A percentile compares a stretch with the other conserved stretches of the same genome.
phyloP scores from a whole-genome alignment of 768 basidiomycete species.

The Rhodosporidiobolus odoratus region DNA sequence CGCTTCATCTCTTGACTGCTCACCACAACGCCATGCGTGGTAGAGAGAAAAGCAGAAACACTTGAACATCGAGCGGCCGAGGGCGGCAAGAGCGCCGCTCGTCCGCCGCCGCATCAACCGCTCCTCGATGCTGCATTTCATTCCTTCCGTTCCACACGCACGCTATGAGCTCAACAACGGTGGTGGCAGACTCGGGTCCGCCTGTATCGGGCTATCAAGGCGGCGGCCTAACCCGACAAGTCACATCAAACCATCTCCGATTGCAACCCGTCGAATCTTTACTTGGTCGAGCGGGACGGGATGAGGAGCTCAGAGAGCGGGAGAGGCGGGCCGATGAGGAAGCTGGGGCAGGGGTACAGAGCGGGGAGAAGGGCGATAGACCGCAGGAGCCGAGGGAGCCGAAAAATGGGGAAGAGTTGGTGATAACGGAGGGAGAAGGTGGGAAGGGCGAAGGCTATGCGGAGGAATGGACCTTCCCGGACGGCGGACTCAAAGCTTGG shows the following conservation, averaged over 20 bases:
- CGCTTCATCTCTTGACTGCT: not conserved
- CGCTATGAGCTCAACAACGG: too few species aligned
- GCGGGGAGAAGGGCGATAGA: not conserved
- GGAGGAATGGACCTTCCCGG: slow-evolving; percentile 31
- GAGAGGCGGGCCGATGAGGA: not conserved
- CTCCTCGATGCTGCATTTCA: not conserved
- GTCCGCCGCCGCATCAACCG: too few species aligned
- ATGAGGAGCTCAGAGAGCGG: slow-evolving; percentile 11
- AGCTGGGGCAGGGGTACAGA: not conserved
- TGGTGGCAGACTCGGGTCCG: too few species aligned
- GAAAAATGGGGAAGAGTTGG: not conserved
- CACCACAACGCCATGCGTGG: too few species aligned
- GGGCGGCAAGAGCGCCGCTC: too few species aligned
- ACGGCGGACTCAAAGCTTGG: slow-evolving; percentile 31
- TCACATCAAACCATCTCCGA: slow-evolving; percentile 19
- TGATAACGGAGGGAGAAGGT: not conserved
- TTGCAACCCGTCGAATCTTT: slow-evolving; percentile 22
- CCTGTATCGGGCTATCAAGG: too few species aligned
- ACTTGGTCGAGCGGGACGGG: slow-evolving; percentile 4
- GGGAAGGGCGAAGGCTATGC: not conserved
- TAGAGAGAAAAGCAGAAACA: not conserved
- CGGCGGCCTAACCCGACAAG: not conserved
- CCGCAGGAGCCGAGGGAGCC: not conserved
- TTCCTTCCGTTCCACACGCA: too few species aligned
- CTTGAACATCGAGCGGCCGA: not conserved